Conservation (phyloP, 495 filamentous ascomycete species). For the Corynascus novoguineensis region DNA sequence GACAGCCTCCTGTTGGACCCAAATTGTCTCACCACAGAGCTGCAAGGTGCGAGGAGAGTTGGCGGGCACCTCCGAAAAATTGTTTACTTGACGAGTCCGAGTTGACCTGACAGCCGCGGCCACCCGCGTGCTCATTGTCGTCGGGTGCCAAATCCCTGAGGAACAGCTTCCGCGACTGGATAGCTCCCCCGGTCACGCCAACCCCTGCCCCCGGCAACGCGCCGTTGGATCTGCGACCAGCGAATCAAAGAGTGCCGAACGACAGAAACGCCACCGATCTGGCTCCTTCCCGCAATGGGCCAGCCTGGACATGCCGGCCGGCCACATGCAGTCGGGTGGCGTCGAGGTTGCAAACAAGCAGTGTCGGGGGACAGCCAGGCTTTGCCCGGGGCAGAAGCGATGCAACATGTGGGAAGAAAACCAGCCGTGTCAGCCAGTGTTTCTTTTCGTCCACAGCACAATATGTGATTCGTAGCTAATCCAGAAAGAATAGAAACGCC, state of each 20-base stretch:
- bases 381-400: too few species aligned
- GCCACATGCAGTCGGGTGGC: background rate
- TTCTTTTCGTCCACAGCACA: too few species aligned
- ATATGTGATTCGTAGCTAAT: too few species aligned
- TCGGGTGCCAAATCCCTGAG: background rate
- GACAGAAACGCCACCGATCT: background rate
- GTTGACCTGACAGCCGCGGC: background rate
- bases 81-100: too few species aligned
- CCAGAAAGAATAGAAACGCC: background rate
- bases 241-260: background rate
- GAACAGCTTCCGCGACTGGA: conserved; percentile 4
- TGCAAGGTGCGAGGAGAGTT: too few species aligned
- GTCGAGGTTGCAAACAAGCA: background rate
- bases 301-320: background rate
- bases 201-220: background rate
- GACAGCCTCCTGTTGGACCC: too few species aligned
- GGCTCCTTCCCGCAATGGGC: background rate
- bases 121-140: background rate
- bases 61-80: too few species aligned
- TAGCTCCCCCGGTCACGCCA: background rate
- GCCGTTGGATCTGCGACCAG: conserved; percentile 4
- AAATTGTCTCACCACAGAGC: too few species aligned
- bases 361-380: too few species aligned
- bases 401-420: background rate
- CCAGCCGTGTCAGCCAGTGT: too few species aligned